These are phyloP conservation scores for Erodium texanum DNA, from an alignment of 441 rosid genomes.

Conservation along the genomic window DNA sequence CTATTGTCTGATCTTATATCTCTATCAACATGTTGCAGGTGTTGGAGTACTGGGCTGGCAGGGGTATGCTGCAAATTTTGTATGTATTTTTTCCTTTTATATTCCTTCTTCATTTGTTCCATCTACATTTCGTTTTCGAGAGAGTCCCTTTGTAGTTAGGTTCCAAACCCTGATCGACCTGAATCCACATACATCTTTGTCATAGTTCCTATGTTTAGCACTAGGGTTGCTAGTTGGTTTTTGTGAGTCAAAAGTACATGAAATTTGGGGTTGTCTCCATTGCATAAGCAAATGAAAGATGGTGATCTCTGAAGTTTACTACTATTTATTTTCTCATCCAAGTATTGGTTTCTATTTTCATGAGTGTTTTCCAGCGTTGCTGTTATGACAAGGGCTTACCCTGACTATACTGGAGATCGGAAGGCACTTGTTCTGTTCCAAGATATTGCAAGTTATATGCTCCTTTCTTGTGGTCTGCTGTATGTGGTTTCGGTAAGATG, in stretches of 20 bases:
- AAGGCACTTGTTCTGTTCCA: conserved; percentile 1
- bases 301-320: no score
- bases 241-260: background rate
- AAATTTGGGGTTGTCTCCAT: background rate
- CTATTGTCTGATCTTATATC: background rate
- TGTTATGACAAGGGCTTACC: conserved; percentile 5
- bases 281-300: background rate
- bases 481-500: background rate
- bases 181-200: background rate
- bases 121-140: background rate
- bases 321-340: no score
- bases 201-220: background rate
- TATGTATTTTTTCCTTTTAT: conserved; percentile 30
- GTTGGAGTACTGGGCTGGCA: conserved; percentile 83
- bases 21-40: conserved; percentile 37
- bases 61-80: conserved; percentile 99
- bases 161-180: background rate
- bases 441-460: conserved; percentile 2
- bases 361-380: conserved; percentile 1
- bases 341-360: background rate
- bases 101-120: background rate
- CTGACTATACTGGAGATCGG: background rate
- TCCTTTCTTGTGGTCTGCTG: conserved; percentile 6
- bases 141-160: background rate
- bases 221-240: background rate